These are phyloP conservation scores for Kernera saxatilis DNA, from an alignment of 345 rosid species.

Conservation along the genomic window DNA sequence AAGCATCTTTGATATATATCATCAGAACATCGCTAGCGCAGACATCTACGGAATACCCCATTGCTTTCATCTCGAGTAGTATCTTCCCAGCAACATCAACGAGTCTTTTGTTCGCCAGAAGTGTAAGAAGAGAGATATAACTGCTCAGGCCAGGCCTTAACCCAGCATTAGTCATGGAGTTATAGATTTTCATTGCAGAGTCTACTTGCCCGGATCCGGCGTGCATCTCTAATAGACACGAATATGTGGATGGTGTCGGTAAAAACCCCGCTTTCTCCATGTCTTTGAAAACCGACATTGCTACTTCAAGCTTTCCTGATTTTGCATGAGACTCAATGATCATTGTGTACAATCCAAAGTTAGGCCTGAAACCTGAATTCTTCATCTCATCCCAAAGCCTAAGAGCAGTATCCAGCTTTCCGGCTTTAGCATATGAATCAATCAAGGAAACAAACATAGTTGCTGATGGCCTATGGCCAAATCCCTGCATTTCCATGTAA, in stretches of 20 bases:
- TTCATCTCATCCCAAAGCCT: constrained; percentile 96
- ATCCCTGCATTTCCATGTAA: constrained; percentile 80
- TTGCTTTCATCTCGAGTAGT: constrained; percentile 90
- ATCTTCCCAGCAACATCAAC: constrained; percentile 94
- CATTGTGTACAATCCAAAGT: constrained; percentile 77
- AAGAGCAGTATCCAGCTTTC: constrained; percentile 79
- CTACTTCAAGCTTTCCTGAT: constrained; percentile 92
- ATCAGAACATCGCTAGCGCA: constrained; percentile 93
- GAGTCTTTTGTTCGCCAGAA: constrained; percentile 82
- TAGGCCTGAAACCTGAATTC: constrained; percentile 75
- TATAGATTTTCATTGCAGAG: constrained; percentile 86
- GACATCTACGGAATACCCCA: constrained; percentile 90
- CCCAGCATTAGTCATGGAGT: constrained; percentile 92
- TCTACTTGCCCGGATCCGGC: constrained; percentile 91
- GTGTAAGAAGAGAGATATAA: constrained; percentile 68
- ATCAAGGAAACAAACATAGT: constrained; percentile 78
- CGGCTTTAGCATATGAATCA: constrained; percentile 87
- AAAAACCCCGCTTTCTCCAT: constrained; percentile 96
- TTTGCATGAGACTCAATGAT: constrained; percentile 92
- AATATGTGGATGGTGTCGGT: constrained; percentile 89
- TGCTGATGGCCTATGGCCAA: constrained; percentile 76
- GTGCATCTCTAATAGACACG: constrained; percentile 92
- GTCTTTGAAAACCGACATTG: constrained; percentile 74
- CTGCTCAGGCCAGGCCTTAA: constrained; percentile 89
- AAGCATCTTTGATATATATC: constrained; percentile 93